phyloP scores from a whole-genome alignment of 768 basidiomycete genomes.

The Sarcomyxa edulis region DNA sequence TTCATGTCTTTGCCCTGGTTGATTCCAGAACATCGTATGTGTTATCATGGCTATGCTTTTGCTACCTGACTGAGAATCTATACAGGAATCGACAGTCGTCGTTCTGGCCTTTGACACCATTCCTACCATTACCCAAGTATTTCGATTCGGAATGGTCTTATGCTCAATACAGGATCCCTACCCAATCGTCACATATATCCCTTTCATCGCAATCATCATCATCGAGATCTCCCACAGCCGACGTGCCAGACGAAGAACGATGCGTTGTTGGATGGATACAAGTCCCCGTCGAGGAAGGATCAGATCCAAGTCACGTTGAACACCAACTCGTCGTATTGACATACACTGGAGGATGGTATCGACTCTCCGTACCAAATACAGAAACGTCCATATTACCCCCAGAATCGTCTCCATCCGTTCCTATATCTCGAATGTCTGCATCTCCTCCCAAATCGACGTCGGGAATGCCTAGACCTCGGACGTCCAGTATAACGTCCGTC shows the following conservation, averaged over 20 bases:
- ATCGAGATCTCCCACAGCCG: conserved; percentile 47
- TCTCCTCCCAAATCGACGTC: conserved; percentile 42
- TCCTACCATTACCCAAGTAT: conserved; percentile 81
- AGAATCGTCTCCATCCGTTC: conserved; percentile 16
- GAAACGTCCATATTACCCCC: conserved; percentile 17
- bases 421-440: conserved; percentile 16
- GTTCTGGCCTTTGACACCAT: conserved; percentile 74
- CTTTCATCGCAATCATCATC: conserved; percentile 64
- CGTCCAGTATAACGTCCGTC: conserved; percentile 52
- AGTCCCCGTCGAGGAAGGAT: conserved; percentile 29
- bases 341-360: conserved; percentile 90
- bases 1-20: conserved; percentile 80
- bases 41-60: not conserved
- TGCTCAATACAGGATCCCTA: conserved; percentile 85
- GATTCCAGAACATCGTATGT: conserved; percentile 64
- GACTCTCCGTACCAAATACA: conserved; percentile 56
- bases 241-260: conserved; percentile 75
- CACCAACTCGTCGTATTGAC: conserved; percentile 83
- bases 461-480: conserved; percentile 36
- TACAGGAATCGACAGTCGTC: conserved; percentile 80
- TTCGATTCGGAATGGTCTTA: conserved; percentile 98
- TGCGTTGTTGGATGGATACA: conserved; percentile 87
- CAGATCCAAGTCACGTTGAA: conserved; percentile 29
- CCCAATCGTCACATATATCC: conserved; percentile 79
- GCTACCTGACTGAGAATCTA: conserved; percentile 3